Base-by-base conservation (phyloP, 306 rosid species). In the Prunus fruticosa region DNA sequence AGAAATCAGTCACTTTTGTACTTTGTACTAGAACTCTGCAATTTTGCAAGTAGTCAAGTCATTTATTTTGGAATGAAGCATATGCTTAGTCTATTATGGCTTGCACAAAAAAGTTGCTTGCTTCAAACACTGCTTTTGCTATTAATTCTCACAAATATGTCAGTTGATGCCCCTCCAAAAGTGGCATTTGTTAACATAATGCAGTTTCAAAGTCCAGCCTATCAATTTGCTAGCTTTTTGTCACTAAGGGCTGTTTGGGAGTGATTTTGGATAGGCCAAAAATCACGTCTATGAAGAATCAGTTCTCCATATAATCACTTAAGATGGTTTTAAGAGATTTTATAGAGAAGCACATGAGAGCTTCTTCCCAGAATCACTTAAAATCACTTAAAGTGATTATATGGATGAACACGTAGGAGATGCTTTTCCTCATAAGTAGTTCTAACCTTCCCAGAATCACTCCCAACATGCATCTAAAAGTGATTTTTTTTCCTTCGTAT, bases 391-490 rank as follows among this genome's bases (percentile, higher is more conserved):
- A 34, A 34, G 41, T 6, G 43, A 34, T 34, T 34, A 34, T 34
- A 34, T 34, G 43, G 0, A 34, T 6, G 0, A 34, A 0, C 2
- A 6, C 43, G 2, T 34, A 1, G 43, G 8, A 34, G 2, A 34
- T 34, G 9, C 43, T 38, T 38, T 8, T 7, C 2, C 43, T 7
- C 43, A 38, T 38, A 38, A 38, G 9, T 7, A 8, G 9, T 38
- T 38, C 0, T 38, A 0, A 1, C 0, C 43, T 38, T 1, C 5
- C 43, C 0, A 38, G 0, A 38, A 6, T 38, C 43, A 38, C 43
- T 38, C 43, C 9, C 43, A 38, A 38, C 43, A 6, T 34, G 1
- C 43, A 6, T 34, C 43, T 34, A 9, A 34, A 34, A 34, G 43
- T 34, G 43, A 8, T 34, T 34, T 34, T 34, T 32, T 34, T 34